Evolutionary conservation across 2,329 filamentous ascomycete species (phyloP).

Genomic region (Colletotrichum zoysiae): DNA sequence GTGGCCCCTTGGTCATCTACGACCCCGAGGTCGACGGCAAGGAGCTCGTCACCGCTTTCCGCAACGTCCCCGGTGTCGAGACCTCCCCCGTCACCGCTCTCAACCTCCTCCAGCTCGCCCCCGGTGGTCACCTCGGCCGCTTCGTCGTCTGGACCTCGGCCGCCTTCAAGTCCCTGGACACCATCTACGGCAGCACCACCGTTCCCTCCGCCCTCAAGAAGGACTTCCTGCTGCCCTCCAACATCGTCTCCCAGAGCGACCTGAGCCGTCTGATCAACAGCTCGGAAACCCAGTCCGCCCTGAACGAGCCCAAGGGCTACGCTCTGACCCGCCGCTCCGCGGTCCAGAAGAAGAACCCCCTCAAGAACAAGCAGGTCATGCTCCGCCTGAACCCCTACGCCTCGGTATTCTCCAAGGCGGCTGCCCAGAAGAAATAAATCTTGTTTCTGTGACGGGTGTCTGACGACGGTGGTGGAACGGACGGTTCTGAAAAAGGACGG

Average conservation of each 20-base stretch:
- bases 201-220: conserved; percentile 94
- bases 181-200: conserved; percentile 95
- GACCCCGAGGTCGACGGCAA: conserved; percentile 95
- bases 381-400: conserved; percentile 99
- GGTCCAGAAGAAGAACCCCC: conserved; percentile 99
- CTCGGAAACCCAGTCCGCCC: conserved; percentile 96
- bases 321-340: conserved; percentile 88
- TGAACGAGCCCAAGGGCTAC: conserved; percentile 91
- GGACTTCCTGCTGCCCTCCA: conserved; percentile 96
- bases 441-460: conserved; percentile 19
- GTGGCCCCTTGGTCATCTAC: conserved; percentile 98
- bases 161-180: conserved; percentile 96
- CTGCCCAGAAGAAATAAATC: conserved; percentile 60
- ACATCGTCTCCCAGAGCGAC: conserved; percentile 93
- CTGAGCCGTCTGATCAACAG: conserved; percentile 99
- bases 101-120: conserved; percentile 99
- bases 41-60: conserved; percentile 93
- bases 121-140: conserved; percentile 97
- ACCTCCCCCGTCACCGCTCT: conserved; percentile 92
- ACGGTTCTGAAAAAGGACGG: conserved; percentile 41
- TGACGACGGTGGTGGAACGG: conserved; percentile 36
- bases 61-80: conserved; percentile 99
- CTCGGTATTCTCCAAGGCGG: conserved; percentile 85
- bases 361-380: conserved; percentile 98
- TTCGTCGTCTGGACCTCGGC: conserved; percentile 99